Conservation (phyloP, 768 basidiomycete species). For the Lactarius evosmus region DNA sequence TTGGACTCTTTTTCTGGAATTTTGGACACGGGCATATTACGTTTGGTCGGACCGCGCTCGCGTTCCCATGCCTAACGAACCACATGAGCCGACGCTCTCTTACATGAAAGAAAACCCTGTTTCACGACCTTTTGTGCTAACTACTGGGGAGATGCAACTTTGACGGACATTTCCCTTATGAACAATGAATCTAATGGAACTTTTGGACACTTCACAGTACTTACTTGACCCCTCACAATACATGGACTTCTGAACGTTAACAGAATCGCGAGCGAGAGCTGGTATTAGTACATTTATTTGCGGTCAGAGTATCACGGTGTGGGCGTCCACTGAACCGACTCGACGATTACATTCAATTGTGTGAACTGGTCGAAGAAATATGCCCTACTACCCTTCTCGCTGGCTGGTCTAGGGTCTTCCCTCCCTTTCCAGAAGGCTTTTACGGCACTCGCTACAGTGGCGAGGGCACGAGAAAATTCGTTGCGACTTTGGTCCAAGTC, state of each 20-base stretch:
- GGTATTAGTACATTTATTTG: background rate
- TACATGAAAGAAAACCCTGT: background rate
- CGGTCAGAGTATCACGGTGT: background rate
- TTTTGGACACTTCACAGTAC: background rate
- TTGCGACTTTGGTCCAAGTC: conserved; percentile 12
- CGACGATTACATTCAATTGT: conserved; percentile 17
- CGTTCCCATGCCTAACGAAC: conserved; percentile 3
- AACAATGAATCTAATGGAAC: background rate
- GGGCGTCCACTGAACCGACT: conserved; percentile 13
- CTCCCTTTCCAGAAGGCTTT: conserved; percentile 22
- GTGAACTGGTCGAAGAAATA: conserved; percentile 19
- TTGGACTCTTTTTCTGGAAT: background rate
- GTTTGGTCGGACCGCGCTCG: background rate
- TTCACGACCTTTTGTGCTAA: background rate
- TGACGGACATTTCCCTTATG: background rate
- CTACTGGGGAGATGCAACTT: background rate
- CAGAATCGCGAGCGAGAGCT: background rate
- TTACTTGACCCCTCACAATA: background rate
- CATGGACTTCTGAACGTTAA: background rate
- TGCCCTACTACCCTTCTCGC: conserved; percentile 12
- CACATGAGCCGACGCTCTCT: conserved; percentile 1
- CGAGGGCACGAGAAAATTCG: conserved; percentile 21
- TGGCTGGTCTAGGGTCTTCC: conserved; percentile 7
- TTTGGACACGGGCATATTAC: conserved; percentile 7
- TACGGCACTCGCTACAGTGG: conserved; percentile 13